Evolutionary conservation across 768 basidiomycete genomes (phyloP).

Genomic region (Suillus hirtellus): DNA sequence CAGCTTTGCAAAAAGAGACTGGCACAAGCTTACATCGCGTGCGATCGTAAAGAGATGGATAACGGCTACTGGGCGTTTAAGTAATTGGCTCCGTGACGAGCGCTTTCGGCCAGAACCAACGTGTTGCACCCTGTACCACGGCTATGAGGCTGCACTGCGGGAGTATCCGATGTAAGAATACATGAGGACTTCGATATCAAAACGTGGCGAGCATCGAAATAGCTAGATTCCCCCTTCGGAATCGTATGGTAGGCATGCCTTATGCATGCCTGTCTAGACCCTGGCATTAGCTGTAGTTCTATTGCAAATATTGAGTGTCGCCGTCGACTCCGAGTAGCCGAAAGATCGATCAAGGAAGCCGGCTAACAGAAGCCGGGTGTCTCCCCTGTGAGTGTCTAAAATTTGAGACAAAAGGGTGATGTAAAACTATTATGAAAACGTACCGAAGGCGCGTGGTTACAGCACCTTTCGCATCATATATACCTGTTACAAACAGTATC

Average conservation of each 20-base stretch:
- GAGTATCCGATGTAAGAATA: background rate
- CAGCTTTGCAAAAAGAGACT: background rate
- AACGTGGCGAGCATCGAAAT: background rate
- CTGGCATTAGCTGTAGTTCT: background rate
- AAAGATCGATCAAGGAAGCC: background rate
- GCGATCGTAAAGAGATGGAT: background rate
- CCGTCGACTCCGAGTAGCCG: background rate
- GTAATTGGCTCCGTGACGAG: background rate
- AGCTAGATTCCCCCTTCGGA: background rate
- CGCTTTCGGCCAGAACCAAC: background rate
- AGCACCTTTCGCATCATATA: background rate
- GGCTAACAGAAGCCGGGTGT: too few species aligned
- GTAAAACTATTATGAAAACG: background rate
- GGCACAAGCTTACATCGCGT: background rate
- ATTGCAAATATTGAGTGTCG: background rate
- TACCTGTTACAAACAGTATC: background rate
- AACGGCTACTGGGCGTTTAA: background rate
- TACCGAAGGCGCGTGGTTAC: background rate
- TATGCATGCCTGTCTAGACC: background rate
- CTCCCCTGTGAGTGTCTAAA: background rate
- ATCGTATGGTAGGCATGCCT: background rate
- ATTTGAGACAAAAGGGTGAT: background rate
- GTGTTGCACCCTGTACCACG: background rate
- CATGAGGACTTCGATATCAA: slow-evolving; percentile 3
- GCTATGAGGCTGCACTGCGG: background rate